These are phyloP conservation scores for Bryum argenteum DNA, from an alignment of 225 moss, liverwort and hornwort genomes.

Conservation along the genomic window DNA sequence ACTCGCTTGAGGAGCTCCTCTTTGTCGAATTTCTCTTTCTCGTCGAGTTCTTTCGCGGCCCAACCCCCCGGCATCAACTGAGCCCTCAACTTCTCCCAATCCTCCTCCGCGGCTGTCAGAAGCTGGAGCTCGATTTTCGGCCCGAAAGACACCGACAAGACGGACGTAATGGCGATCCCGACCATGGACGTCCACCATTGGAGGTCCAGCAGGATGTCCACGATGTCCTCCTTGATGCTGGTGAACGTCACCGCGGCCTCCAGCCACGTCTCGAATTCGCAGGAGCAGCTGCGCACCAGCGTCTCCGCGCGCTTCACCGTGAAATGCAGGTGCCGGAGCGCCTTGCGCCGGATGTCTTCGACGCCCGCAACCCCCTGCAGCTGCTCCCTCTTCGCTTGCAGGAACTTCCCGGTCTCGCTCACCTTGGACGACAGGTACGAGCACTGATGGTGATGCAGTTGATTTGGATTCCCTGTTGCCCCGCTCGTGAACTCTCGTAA, in stretches of 20 bases:
- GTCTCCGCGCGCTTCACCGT: conserved; percentile 44
- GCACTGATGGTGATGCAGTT: conserved; percentile 33
- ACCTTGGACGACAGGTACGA: conserved; percentile 25
- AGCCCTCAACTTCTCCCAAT: neutral
- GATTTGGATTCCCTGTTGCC: neutral
- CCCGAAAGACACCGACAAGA: neutral
- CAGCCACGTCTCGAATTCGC: conserved; percentile 28
- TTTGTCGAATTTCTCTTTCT: conserved; percentile 16
- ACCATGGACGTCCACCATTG: conserved; percentile 44
- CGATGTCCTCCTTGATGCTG: conserved; percentile 29
- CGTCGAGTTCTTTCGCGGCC: neutral
- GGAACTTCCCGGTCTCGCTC: neutral
- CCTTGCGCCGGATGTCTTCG: conserved; percentile 32
- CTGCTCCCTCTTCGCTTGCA: neutral
- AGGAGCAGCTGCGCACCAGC: conserved; percentile 36
- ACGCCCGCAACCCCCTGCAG: neutral
- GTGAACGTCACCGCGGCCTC: conserved; percentile 26
- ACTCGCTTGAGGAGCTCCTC: conserved; percentile 12
- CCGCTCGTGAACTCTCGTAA: neutral
- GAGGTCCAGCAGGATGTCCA: conserved; percentile 44
- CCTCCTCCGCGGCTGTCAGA: conserved; percentile 18
- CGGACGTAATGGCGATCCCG: conserved; percentile 23
- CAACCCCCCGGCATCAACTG: neutral
- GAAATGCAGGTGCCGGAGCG: conserved; percentile 30
- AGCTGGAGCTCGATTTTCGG: conserved; percentile 18